These are phyloP conservation scores for Eudorina sp. DNA, from an alignment of 139 green algal species.

Conservation along the genomic window DNA sequence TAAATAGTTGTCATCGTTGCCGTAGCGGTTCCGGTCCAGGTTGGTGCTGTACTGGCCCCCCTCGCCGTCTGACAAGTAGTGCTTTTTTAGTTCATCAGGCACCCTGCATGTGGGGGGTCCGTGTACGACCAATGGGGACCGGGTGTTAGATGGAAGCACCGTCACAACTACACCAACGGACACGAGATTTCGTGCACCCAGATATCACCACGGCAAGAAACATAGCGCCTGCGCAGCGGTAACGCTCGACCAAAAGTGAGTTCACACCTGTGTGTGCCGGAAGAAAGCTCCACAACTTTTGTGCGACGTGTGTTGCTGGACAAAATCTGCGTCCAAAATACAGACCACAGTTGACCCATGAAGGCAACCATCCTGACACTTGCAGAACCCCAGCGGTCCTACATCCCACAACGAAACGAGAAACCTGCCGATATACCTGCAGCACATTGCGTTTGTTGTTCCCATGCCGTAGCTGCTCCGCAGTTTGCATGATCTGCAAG, in stretches of 20 bases:
- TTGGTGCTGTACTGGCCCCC: constrained; percentile 94
- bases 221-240: too few species aligned
- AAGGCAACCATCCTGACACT: too few species aligned
- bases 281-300: constrained; percentile 94
- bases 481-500: constrained; percentile 82
- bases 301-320: constrained; percentile 93
- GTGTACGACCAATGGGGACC: too few species aligned
- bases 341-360: too few species aligned
- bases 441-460: constrained; percentile 74
- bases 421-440: constrained; percentile 45
- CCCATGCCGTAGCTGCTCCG: constrained; percentile 66
- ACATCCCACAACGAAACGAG: too few species aligned
- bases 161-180: too few species aligned
- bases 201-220: too few species aligned
- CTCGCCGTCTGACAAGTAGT: constrained; percentile 87
- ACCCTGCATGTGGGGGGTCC: too few species aligned
- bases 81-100: constrained; percentile 91
- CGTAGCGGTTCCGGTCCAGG: constrained; percentile 96
- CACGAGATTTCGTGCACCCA: too few species aligned
- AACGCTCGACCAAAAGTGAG: too few species aligned
- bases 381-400: too few species aligned
- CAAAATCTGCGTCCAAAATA: constrained; percentile 83
- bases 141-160: too few species aligned
- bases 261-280: constrained; percentile 85
- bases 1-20: constrained; percentile 95